These are phyloP conservation scores for Phyllachora maydis DNA, from an alignment of 2,329 filamentous ascomycete species.

Conservation along the genomic window DNA sequence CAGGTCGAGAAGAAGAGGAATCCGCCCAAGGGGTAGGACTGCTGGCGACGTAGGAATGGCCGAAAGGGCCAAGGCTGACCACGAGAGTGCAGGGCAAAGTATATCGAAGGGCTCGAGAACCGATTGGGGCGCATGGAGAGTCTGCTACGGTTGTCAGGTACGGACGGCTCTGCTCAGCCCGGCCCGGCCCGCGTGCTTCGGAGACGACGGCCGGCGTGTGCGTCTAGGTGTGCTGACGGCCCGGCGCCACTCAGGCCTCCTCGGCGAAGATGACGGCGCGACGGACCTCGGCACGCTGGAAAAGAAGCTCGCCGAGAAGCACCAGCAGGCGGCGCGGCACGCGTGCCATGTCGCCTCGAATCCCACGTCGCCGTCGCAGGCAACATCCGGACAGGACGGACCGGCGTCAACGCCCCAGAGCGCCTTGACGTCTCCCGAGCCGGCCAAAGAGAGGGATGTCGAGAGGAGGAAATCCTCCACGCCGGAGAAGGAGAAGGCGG, in stretches of 20 bases:
- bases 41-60: too few species aligned
- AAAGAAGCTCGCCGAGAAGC: conserved; percentile 45
- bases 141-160: conserved; percentile 62
- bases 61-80: too few species aligned
- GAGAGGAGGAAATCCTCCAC: too few species aligned
- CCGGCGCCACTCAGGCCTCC: conserved; percentile 38
- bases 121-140: conserved; percentile 91
- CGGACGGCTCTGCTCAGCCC: too few species aligned
- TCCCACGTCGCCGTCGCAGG: conserved; percentile 28
- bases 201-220: too few species aligned
- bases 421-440: conserved; percentile 31
- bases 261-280: conserved; percentile 70
- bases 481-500: conserved; percentile 19
- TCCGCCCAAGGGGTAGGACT: conserved; percentile 87
- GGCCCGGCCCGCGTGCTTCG: too few species aligned
- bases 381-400: conserved; percentile 20
- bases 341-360: conserved; percentile 25
- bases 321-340: conserved; percentile 26
- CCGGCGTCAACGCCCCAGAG: conserved; percentile 27
- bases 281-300: conserved; percentile 80
- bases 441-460: conserved; percentile 16
- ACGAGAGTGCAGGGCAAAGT: conserved; percentile 51
- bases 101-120: conserved; percentile 93
- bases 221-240: conserved; percentile 8
- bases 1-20: conserved; percentile 98